A percentile compares a stretch with the other conserved stretches of the same genome.
Conservation (phyloP, 2,329 filamentous ascomycete genomes). For the Paracorniculantispora psalliotae region DNA sequence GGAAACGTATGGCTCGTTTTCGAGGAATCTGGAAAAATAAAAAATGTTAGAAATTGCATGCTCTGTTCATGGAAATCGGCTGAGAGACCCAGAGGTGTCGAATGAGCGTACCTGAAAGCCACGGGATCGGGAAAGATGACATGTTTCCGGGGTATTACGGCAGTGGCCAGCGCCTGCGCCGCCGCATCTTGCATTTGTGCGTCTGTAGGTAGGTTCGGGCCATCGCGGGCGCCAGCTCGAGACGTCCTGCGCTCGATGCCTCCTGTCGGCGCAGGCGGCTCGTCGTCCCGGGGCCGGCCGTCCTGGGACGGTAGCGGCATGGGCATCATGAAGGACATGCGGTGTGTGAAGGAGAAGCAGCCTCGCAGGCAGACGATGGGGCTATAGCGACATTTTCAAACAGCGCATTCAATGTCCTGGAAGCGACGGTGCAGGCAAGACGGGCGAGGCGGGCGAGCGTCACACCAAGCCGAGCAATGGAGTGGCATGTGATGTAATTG, state of each 20-base stretch:
- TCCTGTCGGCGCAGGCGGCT: slow-evolving; percentile 19
- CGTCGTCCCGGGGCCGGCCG: slow-evolving; percentile 24
- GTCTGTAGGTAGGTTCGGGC: slow-evolving; percentile 17
- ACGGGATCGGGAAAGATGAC: slow-evolving; percentile 56
- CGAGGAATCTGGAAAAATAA: slow-evolving; percentile 59
- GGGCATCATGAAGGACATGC: slow-evolving; percentile 37
- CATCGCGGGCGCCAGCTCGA: slow-evolving; percentile 21
- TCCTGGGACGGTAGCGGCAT: slow-evolving; percentile 26
- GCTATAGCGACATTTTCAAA: slow-evolving; percentile 9
- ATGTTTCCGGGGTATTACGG: slow-evolving; percentile 34
- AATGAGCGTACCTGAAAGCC: slow-evolving; percentile 43
- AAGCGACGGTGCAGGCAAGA: not conserved
- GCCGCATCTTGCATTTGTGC: slow-evolving; percentile 16
- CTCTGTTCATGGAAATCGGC: too few species aligned
- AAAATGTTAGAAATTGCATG: not conserved
- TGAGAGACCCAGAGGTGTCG: not conserved
- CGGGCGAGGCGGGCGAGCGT: not conserved
- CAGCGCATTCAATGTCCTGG: not conserved
- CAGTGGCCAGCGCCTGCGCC: slow-evolving; percentile 17
- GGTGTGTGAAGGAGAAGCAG: slow-evolving; percentile 26
- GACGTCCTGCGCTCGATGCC: slow-evolving; percentile 19
- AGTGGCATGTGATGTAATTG: slow-evolving; percentile 22
- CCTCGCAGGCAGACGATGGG: slow-evolving; percentile 18
- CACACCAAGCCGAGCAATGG: slow-evolving; percentile 1
- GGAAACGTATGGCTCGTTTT: slow-evolving; percentile 73